Percentiles rank a stretch among this genome's conserved stretches.
Conservation (phyloP, 192 early-diverging fungal genomes). For the Cladochytrium replicatum region DNA sequence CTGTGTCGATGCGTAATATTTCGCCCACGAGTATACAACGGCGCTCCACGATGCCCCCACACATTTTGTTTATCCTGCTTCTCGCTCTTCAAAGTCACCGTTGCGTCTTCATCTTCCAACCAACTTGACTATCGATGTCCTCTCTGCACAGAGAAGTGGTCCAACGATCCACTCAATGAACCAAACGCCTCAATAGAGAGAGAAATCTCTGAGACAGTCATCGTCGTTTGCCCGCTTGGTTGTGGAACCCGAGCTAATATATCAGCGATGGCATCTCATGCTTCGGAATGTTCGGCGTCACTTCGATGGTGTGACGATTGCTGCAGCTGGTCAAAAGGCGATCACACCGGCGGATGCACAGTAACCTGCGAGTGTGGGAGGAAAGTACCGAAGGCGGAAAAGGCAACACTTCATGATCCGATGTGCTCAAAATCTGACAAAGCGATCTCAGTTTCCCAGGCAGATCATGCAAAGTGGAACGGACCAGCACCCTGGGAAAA, state of each 20-base stretch:
- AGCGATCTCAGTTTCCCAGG: too few species aligned
- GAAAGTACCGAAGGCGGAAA: conserved; percentile 6
- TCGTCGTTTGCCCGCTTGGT: too few species aligned
- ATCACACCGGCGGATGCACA: conserved; percentile 17
- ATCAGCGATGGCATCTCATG: too few species aligned
- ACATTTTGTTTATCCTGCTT: conserved; percentile 25
- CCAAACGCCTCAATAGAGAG: background rate
- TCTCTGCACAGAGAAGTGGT: too few species aligned
- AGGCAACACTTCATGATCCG: conserved; percentile 4
- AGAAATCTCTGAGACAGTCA: too few species aligned
- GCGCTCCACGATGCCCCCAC: conserved; percentile 17
- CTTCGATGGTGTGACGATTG: too few species aligned
- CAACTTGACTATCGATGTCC: too few species aligned
- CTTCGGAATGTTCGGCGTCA: too few species aligned
- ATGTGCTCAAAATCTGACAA: conserved; percentile 7
- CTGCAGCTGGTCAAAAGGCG: too few species aligned
- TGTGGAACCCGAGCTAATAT: too few species aligned
- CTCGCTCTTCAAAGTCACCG: conserved; percentile 6
- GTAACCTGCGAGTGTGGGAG: conserved; percentile 15
- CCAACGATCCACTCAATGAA: background rate
- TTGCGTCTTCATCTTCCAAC: too few species aligned
- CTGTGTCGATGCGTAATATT: conserved; percentile 7
- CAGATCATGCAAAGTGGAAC: too few species aligned
- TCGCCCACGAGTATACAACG: conserved; percentile 9
- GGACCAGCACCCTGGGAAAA: conserved; percentile 20